Conservation (phyloP, 371 early-diverging fungal genomes). For the Funneliformis caledonium region DNA sequence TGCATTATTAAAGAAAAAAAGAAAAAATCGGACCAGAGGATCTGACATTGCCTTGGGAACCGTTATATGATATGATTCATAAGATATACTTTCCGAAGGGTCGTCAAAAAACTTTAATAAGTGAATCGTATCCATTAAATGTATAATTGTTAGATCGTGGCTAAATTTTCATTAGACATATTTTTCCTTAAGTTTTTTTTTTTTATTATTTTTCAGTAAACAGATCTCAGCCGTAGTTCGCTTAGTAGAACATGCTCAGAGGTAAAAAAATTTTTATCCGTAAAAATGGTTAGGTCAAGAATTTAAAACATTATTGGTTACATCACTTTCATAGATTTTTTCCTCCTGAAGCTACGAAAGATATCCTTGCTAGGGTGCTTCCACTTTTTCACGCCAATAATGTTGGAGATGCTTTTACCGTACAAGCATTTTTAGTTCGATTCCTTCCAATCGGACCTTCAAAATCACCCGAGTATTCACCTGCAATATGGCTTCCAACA, state of each 20-base stretch:
- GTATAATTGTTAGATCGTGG: neutral
- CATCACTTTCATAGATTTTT: slow-evolving; percentile 62
- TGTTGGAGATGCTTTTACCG: slow-evolving; percentile 55
- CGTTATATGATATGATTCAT: slow-evolving; percentile 68
- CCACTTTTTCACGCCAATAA: slow-evolving; percentile 68
- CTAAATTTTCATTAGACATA: neutral
- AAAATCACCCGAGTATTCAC: slow-evolving; percentile 47
- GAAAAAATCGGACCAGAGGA: slow-evolving; percentile 53
- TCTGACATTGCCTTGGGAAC: slow-evolving; percentile 73
- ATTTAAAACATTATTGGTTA: neutral
- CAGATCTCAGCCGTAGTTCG: slow-evolving; percentile 36
- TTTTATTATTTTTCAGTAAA: slow-evolving; percentile 17
- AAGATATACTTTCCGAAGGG: slow-evolving; percentile 63
- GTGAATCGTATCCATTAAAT: slow-evolving; percentile 42
- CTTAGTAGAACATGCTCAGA: slow-evolving; percentile 39
- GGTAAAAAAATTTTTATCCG: slow-evolving; percentile 17
- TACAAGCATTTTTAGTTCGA: slow-evolving; percentile 62
- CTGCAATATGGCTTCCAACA: slow-evolving; percentile 76
- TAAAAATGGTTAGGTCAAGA: slow-evolving; percentile 13
- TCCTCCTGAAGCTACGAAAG: slow-evolving; percentile 61
- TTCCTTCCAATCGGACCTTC: slow-evolving; percentile 61
- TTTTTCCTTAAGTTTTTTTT: neutral
- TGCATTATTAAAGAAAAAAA: slow-evolving; percentile 46
- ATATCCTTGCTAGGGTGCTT: slow-evolving; percentile 76
- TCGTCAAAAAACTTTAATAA: slow-evolving; percentile 63